Conservation (phyloP, 2,329 filamentous ascomycete genomes). For the Gaeumannomyces sp. region DNA sequence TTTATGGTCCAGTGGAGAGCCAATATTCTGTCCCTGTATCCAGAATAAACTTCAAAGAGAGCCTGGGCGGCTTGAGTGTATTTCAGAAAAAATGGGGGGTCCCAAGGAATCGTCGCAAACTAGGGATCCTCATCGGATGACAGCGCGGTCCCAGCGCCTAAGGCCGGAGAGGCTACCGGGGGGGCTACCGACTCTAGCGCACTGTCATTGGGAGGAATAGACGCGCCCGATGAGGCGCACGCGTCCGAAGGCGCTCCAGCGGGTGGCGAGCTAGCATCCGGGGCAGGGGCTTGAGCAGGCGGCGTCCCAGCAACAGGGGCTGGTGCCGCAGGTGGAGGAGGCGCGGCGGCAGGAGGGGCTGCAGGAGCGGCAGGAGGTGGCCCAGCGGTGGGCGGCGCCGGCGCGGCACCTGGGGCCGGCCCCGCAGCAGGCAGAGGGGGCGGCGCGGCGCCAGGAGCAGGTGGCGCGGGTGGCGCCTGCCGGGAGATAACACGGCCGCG, state of each 20-base stretch:
- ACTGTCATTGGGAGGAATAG: no score
- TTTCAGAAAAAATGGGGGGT: background rate
- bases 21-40: background rate
- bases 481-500: background rate
- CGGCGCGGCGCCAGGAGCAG: background rate
- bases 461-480: background rate
- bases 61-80: background rate
- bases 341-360: no score
- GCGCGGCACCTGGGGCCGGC: no score
- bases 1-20: background rate
- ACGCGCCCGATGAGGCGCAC: no score
- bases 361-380: no score
- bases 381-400: no score
- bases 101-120: background rate
- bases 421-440: background rate
- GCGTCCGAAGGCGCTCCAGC: no score
- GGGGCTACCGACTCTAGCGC: no score
- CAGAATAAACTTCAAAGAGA: background rate
- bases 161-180: no score
- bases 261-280: no score
- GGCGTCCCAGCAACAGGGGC: no score
- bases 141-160: background rate
- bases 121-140: background rate
- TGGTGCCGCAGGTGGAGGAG: background rate
- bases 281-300: no score